These are phyloP conservation scores for Fusarium aywerte DNA, from an alignment of 2,329 filamentous ascomycete genomes.

Conservation along the genomic window DNA sequence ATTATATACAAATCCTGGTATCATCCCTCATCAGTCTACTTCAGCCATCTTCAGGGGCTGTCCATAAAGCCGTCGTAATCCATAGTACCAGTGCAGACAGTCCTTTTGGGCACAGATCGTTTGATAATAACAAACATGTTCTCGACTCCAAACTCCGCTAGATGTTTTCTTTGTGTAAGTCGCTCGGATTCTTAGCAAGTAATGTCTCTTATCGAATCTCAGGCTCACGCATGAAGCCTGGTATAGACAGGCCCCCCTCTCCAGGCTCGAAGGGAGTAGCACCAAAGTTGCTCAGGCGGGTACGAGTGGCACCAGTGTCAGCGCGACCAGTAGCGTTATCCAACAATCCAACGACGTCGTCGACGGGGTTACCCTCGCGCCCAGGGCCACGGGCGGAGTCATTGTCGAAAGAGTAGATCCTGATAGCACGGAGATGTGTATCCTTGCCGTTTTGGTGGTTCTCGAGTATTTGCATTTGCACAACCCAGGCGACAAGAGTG, in stretches of 20 bases:
- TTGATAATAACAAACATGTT: conserved; percentile 17
- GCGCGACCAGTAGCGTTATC: conserved; percentile 29
- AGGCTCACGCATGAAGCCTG: conserved; percentile 57
- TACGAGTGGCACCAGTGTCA: conserved; percentile 12
- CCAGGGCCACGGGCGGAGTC: conserved; percentile 58
- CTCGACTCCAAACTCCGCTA: conserved; percentile 23
- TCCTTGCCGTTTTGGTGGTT: conserved; percentile 99
- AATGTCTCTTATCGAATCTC: conserved; percentile 52
- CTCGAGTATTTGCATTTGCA: conserved; percentile 91
- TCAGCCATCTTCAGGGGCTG: conserved; percentile 5
- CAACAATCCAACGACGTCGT: conserved; percentile 46
- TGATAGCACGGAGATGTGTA: conserved; percentile 93
- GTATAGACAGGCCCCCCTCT: conserved; percentile 51
- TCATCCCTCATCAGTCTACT: conserved; percentile 33
- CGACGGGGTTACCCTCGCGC: conserved; percentile 50
- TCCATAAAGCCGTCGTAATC: not conserved
- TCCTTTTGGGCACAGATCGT: conserved; percentile 1
- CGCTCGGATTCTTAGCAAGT: not conserved
- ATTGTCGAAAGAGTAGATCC: conserved; percentile 76
- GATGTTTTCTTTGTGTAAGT: not conserved
- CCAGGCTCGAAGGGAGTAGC: conserved; percentile 48
- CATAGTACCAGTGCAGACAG: conserved; percentile 1
- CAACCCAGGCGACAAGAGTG: conserved; percentile 85
- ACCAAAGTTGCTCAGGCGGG: conserved; percentile 47
- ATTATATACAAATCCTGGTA: conserved; percentile 9